Percentiles rank a stretch among this genome's conserved stretches.
Conservation (phyloP, 2,329 filamentous ascomycete genomes). For the Leptosphaerulina australis region DNA sequence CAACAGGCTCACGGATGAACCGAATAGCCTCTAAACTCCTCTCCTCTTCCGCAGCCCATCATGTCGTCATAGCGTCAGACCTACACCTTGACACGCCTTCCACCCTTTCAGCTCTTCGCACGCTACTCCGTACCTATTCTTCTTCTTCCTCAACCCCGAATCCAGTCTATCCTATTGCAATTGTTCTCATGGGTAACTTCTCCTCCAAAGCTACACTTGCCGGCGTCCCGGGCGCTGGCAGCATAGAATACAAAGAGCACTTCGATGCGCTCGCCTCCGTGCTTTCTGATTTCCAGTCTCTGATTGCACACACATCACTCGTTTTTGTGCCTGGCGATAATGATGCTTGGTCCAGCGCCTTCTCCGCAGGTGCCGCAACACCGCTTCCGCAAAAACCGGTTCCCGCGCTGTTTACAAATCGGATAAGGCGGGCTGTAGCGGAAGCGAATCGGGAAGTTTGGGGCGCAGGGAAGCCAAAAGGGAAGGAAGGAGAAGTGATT, state of each 20-base stretch:
- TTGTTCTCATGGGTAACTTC: constrained; percentile 88
- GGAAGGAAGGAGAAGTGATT: constrained; percentile 71
- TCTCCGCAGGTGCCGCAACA: constrained; percentile 74
- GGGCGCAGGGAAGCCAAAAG: constrained; percentile 52
- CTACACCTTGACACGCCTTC: constrained; percentile 83
- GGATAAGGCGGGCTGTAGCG: constrained; percentile 80
- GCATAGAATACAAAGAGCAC: constrained; percentile 95
- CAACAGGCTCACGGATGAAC: constrained; percentile 81
- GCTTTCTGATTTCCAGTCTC: constrained; percentile 79
- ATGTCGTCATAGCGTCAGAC: constrained; percentile 80
- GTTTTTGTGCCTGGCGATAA: constrained; percentile 95
- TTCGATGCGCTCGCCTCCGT: constrained; percentile 87
- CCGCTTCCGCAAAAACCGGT: constrained; percentile 73
- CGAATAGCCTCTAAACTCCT: constrained; percentile 75
- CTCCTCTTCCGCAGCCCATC: constrained; percentile 48
- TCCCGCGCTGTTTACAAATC: constrained; percentile 87
- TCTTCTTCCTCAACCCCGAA: constrained; percentile 59
- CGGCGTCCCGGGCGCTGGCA: constrained; percentile 73
- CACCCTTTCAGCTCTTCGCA: constrained; percentile 80
- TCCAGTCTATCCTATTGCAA: constrained; percentile 72
- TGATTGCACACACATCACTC: constrained; percentile 82
- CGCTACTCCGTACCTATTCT: constrained; percentile 77
- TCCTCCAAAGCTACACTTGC: constrained; percentile 62
- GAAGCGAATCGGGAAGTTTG: constrained; percentile 73
- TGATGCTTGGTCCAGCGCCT: constrained; percentile 93